Evolutionary conservation across 2,329 filamentous ascomycete genomes (phyloP).

Genomic region (Cladophialophora immunda): DNA sequence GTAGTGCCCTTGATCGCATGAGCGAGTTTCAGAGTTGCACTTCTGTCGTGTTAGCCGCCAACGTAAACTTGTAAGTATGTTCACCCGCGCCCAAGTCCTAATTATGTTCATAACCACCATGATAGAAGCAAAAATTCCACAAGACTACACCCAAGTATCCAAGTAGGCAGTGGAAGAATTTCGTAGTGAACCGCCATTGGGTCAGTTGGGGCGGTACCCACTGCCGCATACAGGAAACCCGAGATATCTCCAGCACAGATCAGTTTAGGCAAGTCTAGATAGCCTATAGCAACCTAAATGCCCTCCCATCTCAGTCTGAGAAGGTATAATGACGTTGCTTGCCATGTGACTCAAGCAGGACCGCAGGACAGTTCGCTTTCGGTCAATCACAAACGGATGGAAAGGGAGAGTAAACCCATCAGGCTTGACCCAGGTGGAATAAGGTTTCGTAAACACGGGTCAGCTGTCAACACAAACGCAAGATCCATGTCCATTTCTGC

Average conservation of each 20-base stretch:
- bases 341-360: background rate
- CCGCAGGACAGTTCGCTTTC: background rate
- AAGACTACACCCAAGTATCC: background rate
- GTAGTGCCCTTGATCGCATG: background rate
- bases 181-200: background rate
- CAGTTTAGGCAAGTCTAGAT: background rate
- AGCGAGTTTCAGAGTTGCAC: background rate
- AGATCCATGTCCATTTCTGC: slow-evolving; percentile 56
- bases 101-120: background rate
- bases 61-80: too few species aligned
- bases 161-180: background rate
- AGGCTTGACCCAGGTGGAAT: background rate
- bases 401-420: background rate
- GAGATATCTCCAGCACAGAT: background rate
- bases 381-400: background rate
- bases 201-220: too few species aligned
- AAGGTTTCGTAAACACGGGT: background rate
- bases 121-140: background rate
- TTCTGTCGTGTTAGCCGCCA: background rate
- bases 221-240: background rate
- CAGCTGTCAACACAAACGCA: background rate
- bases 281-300: background rate
- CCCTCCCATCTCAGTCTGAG: background rate
- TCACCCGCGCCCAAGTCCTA: too few species aligned
- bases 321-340: background rate